A percentile compares a stretch with the other conserved stretches of the same genome.
Conservation (phyloP, 495 filamentous ascomycete genomes). For the Xylaria bambusicola region DNA sequence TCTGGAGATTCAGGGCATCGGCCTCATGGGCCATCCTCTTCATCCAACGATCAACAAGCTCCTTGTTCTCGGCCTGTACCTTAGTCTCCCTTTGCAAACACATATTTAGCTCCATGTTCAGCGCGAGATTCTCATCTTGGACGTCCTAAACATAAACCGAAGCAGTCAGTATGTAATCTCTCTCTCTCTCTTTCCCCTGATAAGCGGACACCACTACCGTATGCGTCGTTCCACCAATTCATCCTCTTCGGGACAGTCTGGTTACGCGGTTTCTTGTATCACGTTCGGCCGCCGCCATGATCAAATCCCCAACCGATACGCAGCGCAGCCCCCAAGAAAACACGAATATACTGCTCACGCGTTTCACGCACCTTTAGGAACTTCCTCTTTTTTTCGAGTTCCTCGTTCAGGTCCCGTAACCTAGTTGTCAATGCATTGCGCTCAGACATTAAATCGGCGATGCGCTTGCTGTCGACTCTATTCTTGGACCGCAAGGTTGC, state of each 20-base stretch:
- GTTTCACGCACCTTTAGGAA: slow-evolving; percentile 64
- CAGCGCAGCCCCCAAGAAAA: neutral
- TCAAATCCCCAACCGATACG: neutral
- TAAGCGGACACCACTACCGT: neutral
- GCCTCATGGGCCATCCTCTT: slow-evolving; percentile 79
- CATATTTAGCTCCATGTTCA: slow-evolving; percentile 87
- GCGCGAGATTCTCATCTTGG: slow-evolving; percentile 84
- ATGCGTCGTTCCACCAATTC: slow-evolving; percentile 9
- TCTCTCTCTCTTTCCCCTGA: neutral
- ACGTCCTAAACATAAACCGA: slow-evolving; percentile 57
- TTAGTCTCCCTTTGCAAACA: slow-evolving; percentile 68
- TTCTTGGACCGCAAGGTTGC: slow-evolving; percentile 60
- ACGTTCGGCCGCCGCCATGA: neutral
- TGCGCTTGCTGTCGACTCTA: slow-evolving; percentile 54
- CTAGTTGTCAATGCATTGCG: slow-evolving; percentile 59
- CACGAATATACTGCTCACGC: neutral
- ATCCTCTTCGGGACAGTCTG: too few species aligned
- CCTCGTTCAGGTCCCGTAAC: slow-evolving; percentile 80
- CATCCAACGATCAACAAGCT: slow-evolving; percentile 91
- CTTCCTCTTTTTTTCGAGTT: slow-evolving; percentile 78
- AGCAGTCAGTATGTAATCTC: neutral
- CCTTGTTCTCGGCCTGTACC: slow-evolving; percentile 79
- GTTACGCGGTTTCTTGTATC: too few species aligned
- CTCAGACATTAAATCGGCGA: slow-evolving; percentile 65
- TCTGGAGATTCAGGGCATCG: slow-evolving; percentile 77